Base-by-base conservation (phyloP, 169 alveolate species). In the Plasmodium yoelii region DNA sequence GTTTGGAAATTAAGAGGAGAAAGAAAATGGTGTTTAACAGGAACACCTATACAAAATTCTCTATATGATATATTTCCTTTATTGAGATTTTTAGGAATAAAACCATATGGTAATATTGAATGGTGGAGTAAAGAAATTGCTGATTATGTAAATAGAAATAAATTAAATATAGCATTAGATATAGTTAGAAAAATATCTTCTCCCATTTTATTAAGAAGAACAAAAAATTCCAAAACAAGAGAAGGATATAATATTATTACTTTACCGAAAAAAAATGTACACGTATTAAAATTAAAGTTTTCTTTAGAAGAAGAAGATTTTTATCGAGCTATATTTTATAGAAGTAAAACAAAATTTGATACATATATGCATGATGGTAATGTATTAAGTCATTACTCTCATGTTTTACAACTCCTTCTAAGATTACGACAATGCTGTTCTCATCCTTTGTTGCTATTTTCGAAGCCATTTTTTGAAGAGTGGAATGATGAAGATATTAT, bases 1-100 rank as follows among this genome's bases (percentile, higher is more conserved):
- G 94, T 92, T 5, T 95, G 95, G 91, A 94, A 95, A 60, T 88
- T 97, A 51, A 82, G 95, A 67, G 97, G 97, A 5, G 94, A 90
- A 59, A 90, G 95, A 94, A 95, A 96, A 87, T 95, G 98, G 96
- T 90, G 95, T 80, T 88, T 97, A 91, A 97, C 99, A 19, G 99
- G 99, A 47, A 97, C 99, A 15, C 99, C 99, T 8, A 90, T 98
- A 47, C 96, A 97, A 77, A 98, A 98, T 92, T 94, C 96, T 49
- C 64, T 98, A 12, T 93, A 92, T 67, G 99, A 98, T 74, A 91
- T 97, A 44, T 98, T 94, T 88, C 93, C 98, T 22, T 87, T 97
- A 46, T 84, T 97, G 10, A 92, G 96, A 72, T 97, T 96, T 82
- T 90, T 98, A 56, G 94, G 96, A 87, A 94, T 97, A 24, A 95